Evolutionary conservation across 2,329 filamentous ascomycete species (phyloP).

Genomic region (Aspergillus melleus): DNA sequence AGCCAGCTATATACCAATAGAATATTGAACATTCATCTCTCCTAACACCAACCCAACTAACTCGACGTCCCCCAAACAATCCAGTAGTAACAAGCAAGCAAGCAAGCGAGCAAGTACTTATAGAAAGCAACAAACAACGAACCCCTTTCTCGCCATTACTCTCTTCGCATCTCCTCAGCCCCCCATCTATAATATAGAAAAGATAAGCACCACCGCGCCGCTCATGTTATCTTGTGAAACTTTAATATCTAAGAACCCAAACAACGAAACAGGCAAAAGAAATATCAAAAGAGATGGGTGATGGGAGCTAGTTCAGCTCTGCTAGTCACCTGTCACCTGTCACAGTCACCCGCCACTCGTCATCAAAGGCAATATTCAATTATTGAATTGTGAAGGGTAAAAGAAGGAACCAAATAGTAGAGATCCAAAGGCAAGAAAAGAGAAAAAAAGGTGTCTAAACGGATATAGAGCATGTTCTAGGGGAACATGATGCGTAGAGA

Average conservation of each 20-base stretch:
- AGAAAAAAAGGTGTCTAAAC: not conserved
- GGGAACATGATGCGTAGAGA: constrained; percentile 10
- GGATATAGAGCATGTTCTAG: constrained; percentile 5
- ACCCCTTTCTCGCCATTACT: constrained; percentile 8
- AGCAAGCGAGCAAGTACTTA: too few relatives aligned
- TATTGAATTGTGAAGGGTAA: constrained; percentile 6
- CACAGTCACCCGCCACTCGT: not conserved
- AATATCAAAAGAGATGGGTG: not conserved
- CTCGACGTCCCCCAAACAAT: not conserved
- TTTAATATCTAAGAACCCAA: constrained; percentile 17
- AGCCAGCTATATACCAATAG: not conserved
- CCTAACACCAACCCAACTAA: not conserved
- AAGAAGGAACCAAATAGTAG: not conserved
- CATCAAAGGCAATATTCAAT: not conserved
- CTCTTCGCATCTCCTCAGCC: constrained; percentile 3
- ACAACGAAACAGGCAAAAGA: not conserved
- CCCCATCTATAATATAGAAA: constrained; percentile 15
- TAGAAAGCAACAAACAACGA: constrained; percentile 1
- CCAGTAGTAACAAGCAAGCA: too few relatives aligned
- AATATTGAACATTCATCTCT: not conserved
- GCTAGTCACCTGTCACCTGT: not conserved
- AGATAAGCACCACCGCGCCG: constrained; percentile 13
- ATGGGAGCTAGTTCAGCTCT: not conserved
- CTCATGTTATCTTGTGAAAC: constrained; percentile 10
- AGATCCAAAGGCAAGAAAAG: not conserved